Conservation (phyloP, 768 basidiomycete genomes). For the Boletus bicolor region DNA sequence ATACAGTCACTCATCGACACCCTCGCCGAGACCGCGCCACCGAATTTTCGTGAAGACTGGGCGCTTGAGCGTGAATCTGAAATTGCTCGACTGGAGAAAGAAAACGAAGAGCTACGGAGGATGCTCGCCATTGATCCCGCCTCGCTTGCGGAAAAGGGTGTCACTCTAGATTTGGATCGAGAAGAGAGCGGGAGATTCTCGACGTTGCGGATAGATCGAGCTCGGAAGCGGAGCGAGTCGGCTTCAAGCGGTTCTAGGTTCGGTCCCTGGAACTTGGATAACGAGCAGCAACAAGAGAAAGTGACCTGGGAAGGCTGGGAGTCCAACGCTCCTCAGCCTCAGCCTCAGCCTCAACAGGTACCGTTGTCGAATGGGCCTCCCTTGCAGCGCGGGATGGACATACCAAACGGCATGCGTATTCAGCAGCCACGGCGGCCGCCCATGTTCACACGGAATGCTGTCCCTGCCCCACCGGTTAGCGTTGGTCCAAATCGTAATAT, state of each 20-base stretch:
- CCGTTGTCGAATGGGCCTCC: constrained; percentile 26
- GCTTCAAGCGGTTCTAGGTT: constrained; percentile 20
- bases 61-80: constrained; percentile 84
- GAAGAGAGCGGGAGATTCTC: constrained; percentile 42
- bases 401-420: constrained; percentile 50
- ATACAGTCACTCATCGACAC: constrained; percentile 42
- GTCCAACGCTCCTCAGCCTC: constrained; percentile 20
- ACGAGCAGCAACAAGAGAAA: constrained; percentile 28
- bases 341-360: constrained; percentile 23
- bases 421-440: constrained; percentile 55
- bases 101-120: constrained; percentile 77
- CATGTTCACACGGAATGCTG: constrained; percentile 45
- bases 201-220: constrained; percentile 17
- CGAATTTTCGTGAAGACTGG: constrained; percentile 68
- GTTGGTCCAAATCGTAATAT: constrained; percentile 38
- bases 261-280: constrained; percentile 29
- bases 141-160: constrained; percentile 49
- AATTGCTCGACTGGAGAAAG: constrained; percentile 73
- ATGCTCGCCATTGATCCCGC: constrained; percentile 71
- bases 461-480: constrained; percentile 35
- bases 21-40: constrained; percentile 39
- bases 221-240: constrained; percentile 29
- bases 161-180: constrained; percentile 46
- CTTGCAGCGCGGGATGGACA: constrained; percentile 48
- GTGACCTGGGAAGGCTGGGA: constrained; percentile 29